Conservation (phyloP, 1,284 basidiomycete genomes). For the Cryptococcus sp. region DNA sequence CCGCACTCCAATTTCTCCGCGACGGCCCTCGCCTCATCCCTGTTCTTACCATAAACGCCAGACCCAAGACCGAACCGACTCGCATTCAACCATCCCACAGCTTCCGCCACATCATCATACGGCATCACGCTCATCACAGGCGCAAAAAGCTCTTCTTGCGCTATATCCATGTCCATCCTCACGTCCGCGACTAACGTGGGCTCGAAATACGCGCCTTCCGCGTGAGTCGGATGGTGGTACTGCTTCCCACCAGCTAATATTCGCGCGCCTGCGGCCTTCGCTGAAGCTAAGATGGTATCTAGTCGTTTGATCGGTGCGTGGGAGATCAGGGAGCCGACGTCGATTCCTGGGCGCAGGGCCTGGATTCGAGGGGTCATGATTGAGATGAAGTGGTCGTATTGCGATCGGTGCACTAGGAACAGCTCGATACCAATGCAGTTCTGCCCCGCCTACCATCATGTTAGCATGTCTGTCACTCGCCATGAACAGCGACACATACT, state of each 20-base stretch:
- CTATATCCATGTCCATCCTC: conserved; percentile 70
- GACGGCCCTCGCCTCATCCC: conserved; percentile 71
- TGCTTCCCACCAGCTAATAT: conserved; percentile 68
- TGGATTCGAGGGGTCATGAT: conserved; percentile 65
- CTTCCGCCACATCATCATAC: conserved; percentile 78
- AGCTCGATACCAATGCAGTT: conserved; percentile 97
- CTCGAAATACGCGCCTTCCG: conserved; percentile 75
- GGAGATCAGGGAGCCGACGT: conserved; percentile 57
- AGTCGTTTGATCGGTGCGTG: conserved; percentile 65
- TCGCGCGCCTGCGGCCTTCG: conserved; percentile 70
- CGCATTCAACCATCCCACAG: conserved; percentile 79
- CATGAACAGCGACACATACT: conserved; percentile 9
- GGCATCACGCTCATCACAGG: conserved; percentile 82
- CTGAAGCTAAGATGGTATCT: conserved; percentile 69
- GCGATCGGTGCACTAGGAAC: conserved; percentile 75
- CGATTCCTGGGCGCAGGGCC: conserved; percentile 65
- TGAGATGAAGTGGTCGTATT: conserved; percentile 72
- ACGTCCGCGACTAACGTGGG: conserved; percentile 87
- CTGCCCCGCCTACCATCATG: conserved; percentile 64
- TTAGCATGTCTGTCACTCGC: not conserved
- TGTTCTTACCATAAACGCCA: conserved; percentile 86
- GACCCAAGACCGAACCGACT: conserved; percentile 91
- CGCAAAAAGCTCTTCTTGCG: conserved; percentile 84
- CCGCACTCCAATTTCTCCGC: conserved; percentile 81
- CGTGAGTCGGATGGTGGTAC: conserved; percentile 66